These are phyloP conservation scores for Bromus sterilis DNA, from an alignment of 176 grass and related monocot species.

Conservation along the genomic window DNA sequence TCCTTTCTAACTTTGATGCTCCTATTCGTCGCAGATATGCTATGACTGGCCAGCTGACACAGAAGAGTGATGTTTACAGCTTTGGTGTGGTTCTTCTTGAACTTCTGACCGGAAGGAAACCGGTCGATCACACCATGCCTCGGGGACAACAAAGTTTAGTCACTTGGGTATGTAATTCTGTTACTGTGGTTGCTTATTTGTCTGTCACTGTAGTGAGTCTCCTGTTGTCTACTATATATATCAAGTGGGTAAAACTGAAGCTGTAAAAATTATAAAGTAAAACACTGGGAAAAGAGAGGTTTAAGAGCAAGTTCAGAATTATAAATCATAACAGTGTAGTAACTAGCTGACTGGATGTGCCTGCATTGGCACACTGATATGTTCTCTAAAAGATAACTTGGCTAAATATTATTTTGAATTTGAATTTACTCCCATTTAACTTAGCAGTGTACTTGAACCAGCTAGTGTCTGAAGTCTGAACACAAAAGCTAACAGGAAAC, in stretches of 20 bases:
- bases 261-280: not conserved
- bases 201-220: not conserved
- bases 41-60: slow-evolving; percentile 56
- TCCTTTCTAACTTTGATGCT: not conserved
- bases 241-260: not conserved
- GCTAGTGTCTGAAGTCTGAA: not conserved
- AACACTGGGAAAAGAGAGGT: not conserved
- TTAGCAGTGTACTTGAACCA: not conserved
- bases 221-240: not conserved
- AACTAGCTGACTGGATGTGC: not conserved
- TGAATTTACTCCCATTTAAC: not conserved
- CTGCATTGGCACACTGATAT: not conserved
- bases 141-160: slow-evolving; percentile 58
- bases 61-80: slow-evolving; percentile 57
- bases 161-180: slow-evolving; percentile 46
- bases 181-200: not conserved
- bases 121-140: slow-evolving; percentile 59
- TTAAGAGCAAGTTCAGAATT: not conserved
- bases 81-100: slow-evolving; percentile 57
- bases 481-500: not conserved
- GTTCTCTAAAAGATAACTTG: not conserved
- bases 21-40: slow-evolving; percentile 36
- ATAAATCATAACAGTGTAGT: not conserved
- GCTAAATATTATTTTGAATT: not conserved
- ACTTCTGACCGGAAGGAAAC: slow-evolving; percentile 63